Evolutionary conservation across 2,329 filamentous ascomycete species (phyloP).

Genomic region (Cytospora paraplurivora): DNA sequence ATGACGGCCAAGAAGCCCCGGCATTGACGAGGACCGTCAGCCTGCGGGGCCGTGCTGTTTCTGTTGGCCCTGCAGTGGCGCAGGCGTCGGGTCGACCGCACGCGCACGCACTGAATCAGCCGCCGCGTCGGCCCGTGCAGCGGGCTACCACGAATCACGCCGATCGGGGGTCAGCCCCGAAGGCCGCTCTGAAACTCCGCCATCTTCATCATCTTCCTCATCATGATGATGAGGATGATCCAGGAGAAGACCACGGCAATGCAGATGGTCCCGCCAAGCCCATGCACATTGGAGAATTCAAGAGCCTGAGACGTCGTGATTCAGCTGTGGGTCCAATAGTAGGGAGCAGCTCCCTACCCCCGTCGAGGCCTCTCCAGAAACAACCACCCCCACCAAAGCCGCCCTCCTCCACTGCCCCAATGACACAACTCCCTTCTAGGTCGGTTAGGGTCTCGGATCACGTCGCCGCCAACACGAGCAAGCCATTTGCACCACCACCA

Average conservation of each 20-base stretch:
- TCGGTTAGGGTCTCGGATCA: constrained; percentile 23
- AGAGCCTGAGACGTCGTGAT: constrained; percentile 15
- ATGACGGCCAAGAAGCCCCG: background rate
- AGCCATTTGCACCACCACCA: constrained; percentile 14
- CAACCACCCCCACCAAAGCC: constrained; percentile 3
- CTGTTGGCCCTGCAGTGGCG: background rate
- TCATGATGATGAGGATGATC: background rate
- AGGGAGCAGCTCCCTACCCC: constrained; percentile 2
- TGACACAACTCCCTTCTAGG: constrained; percentile 23
- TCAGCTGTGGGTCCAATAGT: constrained; percentile 20
- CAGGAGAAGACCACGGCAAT: constrained; percentile 5
- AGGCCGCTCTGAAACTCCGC: constrained; percentile 19
- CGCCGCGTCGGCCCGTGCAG: constrained; percentile 27
- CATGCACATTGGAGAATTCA: constrained; percentile 7
- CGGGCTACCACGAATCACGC: constrained; percentile 26
- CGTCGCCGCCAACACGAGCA: constrained; percentile 27
- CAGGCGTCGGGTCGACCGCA: background rate
- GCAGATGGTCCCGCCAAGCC: constrained; percentile 16
- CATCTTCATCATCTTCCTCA: constrained; percentile 4
- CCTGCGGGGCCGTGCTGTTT: background rate
- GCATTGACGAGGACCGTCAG: constrained; percentile 4
- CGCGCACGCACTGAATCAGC: constrained; percentile 3
- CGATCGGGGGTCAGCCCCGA: constrained; percentile 14
- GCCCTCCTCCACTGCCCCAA: constrained; percentile 12
- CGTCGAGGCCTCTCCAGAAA: constrained; percentile 15